Evolutionary conservation across 2,329 filamentous ascomycete genomes (phyloP).

Genomic region (Ascocoryne sarcoides): DNA sequence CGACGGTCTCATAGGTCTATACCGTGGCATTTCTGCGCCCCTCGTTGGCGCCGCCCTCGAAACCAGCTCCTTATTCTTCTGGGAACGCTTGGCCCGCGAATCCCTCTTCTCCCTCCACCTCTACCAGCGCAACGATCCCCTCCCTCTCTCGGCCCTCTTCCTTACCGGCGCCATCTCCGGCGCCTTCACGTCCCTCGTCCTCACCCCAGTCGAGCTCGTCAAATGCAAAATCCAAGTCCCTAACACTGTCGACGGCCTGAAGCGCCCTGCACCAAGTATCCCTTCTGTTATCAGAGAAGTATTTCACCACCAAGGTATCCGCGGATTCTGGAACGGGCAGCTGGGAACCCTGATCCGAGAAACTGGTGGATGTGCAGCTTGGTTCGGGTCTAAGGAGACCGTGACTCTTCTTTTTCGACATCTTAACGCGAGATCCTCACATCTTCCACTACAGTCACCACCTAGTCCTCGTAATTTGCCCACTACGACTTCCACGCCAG

Average conservation of each 20-base stretch:
- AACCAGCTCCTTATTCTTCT: conserved; percentile 87
- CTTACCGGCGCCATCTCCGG: conserved; percentile 79
- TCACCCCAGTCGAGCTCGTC: conserved; percentile 93
- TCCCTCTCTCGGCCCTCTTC: conserved; percentile 69
- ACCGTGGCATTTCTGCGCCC: conserved; percentile 87
- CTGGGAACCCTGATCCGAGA: conserved; percentile 89
- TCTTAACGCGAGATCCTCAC: conserved; percentile 33
- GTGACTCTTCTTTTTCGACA: conserved; percentile 41
- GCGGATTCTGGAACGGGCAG: conserved; percentile 93
- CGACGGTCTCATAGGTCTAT: conserved; percentile 68
- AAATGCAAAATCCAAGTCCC: conserved; percentile 97
- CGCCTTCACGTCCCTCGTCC: conserved; percentile 77
- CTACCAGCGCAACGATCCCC: conserved; percentile 42
- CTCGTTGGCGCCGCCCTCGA: conserved; percentile 86
- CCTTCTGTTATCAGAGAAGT: conserved; percentile 67
- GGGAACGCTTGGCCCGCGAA: conserved; percentile 68
- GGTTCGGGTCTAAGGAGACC: conserved; percentile 89
- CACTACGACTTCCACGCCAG: conserved; percentile 6
- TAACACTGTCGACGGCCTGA: conserved; percentile 30
- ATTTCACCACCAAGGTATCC: conserved; percentile 71
- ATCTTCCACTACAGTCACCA: background rate
- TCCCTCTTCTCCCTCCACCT: conserved; percentile 47
- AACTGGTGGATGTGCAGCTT: conserved; percentile 84
- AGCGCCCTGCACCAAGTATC: conserved; percentile 48
- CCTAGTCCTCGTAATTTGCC: conserved; percentile 7